phyloP scores from a whole-genome alignment of 1,284 basidiomycete species.

The Pseudozyma sp. region DNA sequence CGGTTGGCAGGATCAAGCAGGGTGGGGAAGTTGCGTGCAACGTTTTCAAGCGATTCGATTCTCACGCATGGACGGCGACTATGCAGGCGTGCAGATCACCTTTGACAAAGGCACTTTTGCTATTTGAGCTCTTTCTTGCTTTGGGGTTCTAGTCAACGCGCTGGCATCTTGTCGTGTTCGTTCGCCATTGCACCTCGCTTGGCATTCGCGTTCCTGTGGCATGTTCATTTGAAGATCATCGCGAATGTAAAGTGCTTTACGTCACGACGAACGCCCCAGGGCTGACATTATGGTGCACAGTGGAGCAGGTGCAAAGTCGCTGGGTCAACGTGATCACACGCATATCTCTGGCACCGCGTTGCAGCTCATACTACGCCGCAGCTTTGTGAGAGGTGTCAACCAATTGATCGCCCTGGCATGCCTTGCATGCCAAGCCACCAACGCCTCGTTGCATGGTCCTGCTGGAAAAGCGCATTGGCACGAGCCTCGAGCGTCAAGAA shows the following conservation, averaged over 20 bases:
- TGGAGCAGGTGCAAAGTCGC: too few species aligned
- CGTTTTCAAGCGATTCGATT: too few species aligned
- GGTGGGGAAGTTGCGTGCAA: too few species aligned
- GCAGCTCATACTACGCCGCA: not conserved
- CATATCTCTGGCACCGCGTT: too few species aligned
- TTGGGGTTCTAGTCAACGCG: not conserved
- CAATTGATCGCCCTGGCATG: conserved; percentile 2
- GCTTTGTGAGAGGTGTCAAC: not conserved
- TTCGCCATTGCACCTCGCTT: not conserved
- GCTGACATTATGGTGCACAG: too few species aligned
- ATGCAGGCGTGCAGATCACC: conserved; percentile 27
- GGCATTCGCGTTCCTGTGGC: too few species aligned
- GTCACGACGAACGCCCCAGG: too few species aligned
- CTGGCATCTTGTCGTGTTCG: not conserved
- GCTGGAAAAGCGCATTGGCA: not conserved
- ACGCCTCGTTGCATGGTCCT: not conserved
- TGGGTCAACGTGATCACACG: too few species aligned
- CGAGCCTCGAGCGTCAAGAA: too few species aligned
- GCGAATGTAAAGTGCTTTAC: too few species aligned
- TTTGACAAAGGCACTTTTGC: not conserved
- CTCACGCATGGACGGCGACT: conserved; percentile 8
- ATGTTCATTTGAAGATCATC: too few species aligned
- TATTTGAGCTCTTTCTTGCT: not conserved
- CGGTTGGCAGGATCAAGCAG: conserved; percentile 14
- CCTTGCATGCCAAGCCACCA: conserved; percentile 17